These are phyloP conservation scores for Immersiporthe knoxdaviesiana DNA, from an alignment of 2,329 filamentous ascomycete species.

Conservation along the genomic window DNA sequence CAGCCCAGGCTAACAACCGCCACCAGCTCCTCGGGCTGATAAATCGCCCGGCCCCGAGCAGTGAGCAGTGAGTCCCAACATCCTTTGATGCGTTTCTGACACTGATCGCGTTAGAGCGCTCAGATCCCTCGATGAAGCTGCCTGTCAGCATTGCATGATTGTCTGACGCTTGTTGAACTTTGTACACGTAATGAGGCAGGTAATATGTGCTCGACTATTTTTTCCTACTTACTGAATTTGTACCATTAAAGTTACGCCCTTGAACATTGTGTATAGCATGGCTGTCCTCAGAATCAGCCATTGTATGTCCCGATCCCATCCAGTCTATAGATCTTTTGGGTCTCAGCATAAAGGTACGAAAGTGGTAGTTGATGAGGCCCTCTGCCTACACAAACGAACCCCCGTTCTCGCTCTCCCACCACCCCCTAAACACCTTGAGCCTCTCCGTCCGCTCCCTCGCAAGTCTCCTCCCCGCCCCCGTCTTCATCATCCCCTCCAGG, in stretches of 20 bases:
- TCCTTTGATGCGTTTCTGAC: background rate
- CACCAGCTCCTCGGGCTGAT: conserved; percentile 3
- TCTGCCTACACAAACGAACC: background rate
- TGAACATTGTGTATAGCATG: background rate
- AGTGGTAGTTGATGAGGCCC: background rate
- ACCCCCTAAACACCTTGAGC: conserved; percentile 56
- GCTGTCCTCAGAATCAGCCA: background rate
- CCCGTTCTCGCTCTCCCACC: conserved; percentile 57
- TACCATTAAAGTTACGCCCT: no score
- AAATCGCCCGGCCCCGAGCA: conserved; percentile 1
- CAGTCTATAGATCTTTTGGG: no score
- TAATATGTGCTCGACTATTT: background rate
- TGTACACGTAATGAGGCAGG: background rate
- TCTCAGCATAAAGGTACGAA: background rate
- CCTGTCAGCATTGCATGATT: background rate
- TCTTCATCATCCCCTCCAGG: conserved; percentile 69
- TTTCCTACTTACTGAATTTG: background rate
- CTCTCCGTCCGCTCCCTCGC: conserved; percentile 58
- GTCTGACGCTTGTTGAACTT: background rate
- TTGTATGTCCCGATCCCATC: no score
- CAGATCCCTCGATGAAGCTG: background rate
- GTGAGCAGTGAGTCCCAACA: background rate
- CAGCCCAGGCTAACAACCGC: background rate
- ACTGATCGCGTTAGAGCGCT: background rate
- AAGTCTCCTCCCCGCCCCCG: conserved; percentile 55